phyloP scores from a whole-genome alignment of 306 rosid species.

The Amphicarpaea edgeworthii region DNA sequence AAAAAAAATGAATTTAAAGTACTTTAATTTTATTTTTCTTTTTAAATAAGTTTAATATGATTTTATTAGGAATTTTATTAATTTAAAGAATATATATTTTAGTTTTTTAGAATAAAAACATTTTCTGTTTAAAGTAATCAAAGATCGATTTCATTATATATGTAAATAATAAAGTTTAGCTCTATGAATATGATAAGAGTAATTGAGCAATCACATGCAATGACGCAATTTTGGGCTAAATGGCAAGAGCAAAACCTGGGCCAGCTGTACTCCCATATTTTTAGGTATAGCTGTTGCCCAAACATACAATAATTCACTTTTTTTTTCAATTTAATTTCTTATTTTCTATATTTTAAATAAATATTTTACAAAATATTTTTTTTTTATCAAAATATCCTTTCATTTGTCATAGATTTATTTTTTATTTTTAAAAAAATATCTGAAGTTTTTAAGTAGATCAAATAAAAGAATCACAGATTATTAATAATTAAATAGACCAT shows the following conservation, averaged over 20 bases:
- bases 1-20: background rate
- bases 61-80: background rate
- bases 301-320: background rate
- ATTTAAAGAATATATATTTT: background rate
- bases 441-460: background rate
- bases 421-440: background rate
- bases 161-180: too few relatives aligned
- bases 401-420: background rate
- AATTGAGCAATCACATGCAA: background rate
- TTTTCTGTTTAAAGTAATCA: too few relatives aligned
- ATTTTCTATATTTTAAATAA: background rate
- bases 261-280: background rate
- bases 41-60: background rate
- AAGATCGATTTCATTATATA: too few relatives aligned
- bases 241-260: conserved; percentile 8
- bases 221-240: background rate
- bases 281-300: background rate
- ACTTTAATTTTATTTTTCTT: background rate
- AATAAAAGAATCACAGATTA: too few relatives aligned
- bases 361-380: background rate
- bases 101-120: too few relatives aligned
- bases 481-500: too few relatives aligned
- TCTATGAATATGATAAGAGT: background rate
- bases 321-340: background rate
- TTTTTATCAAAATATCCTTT: background rate